Percentiles rank a stretch among this genome's conserved stretches.
phyloP scores from a whole-genome alignment of 2,329 filamentous ascomycete species.

The Fusarium ramigenum region DNA sequence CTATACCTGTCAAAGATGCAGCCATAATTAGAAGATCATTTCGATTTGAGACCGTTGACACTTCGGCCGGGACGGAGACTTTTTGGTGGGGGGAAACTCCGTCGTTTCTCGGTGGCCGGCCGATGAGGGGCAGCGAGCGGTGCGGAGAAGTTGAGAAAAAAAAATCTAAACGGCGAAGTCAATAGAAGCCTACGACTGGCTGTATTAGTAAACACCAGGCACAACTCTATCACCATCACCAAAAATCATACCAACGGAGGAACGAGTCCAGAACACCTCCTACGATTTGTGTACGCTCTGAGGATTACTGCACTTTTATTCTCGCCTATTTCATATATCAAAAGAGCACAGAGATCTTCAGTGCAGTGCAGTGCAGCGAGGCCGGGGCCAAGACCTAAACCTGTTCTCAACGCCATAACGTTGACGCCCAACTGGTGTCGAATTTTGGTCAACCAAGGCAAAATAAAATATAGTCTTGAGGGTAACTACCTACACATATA shows the following conservation, averaged over 20 bases:
- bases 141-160: slow-evolving; percentile 30
- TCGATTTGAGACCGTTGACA: not conserved
- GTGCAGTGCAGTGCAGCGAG: not conserved
- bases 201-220: slow-evolving; percentile 33
- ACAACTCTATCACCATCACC: slow-evolving; percentile 31
- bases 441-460: not conserved
- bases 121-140: slow-evolving; percentile 22
- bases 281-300: not conserved
- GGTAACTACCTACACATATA: not conserved
- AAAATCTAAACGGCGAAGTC: slow-evolving; percentile 11
- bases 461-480: not conserved
- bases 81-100: slow-evolving; percentile 13
- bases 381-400: slow-evolving; percentile 36
- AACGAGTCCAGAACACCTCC: not conserved
- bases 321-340: not conserved
- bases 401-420: slow-evolving; percentile 19
- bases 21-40: not conserved
- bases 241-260: slow-evolving; percentile 14
- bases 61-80: slow-evolving; percentile 4
- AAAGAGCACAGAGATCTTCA: not conserved
- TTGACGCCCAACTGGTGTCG: slow-evolving; percentile 22
- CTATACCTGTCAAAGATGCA: not conserved
- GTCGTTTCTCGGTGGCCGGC: slow-evolving; percentile 29
- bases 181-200: slow-evolving; percentile 18
- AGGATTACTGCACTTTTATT: not conserved